Conservation (phyloP, 225 moss, liverwort and hornwort genomes). For the Polytrichum formosum region DNA sequence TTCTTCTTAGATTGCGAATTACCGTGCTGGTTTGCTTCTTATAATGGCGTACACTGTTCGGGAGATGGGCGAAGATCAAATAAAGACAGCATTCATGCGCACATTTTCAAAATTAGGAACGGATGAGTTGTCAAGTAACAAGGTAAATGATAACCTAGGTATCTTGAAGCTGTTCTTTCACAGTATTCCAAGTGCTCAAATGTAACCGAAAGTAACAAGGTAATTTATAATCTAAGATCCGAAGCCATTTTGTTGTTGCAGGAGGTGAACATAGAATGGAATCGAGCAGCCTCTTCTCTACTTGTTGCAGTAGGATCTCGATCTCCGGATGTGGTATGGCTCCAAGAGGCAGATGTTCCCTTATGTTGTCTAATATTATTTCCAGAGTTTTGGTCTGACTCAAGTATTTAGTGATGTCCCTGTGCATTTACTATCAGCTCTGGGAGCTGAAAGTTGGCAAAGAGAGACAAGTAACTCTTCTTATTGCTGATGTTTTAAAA, state of each 20-base stretch:
- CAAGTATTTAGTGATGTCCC: too few species aligned
- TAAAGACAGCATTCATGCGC: conserved; percentile 82
- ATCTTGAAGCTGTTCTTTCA: too few species aligned
- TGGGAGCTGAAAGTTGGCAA: too few species aligned
- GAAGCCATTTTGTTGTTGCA: conserved; percentile 20
- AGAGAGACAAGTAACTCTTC: too few species aligned
- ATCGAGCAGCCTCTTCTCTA: conserved; percentile 82
- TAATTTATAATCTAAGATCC: too few species aligned
- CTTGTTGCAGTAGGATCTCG: conserved; percentile 95
- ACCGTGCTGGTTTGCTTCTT: conserved; percentile 91
- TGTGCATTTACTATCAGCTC: too few species aligned
- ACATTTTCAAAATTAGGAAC: conserved; percentile 94
- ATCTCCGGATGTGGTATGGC: conserved; percentile 84
- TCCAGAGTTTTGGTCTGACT: too few species aligned
- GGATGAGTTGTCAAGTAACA: conserved; percentile 80
- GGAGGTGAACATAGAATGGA: conserved; percentile 91
- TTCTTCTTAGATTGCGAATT: conserved; percentile 36
- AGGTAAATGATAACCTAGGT: conserved; percentile 36
- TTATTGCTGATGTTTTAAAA: too few species aligned
- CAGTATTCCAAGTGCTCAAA: too few species aligned
- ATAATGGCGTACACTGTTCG: conserved; percentile 94
- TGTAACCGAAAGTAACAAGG: too few species aligned
- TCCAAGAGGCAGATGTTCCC: neutral
- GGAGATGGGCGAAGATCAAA: conserved; percentile 83
- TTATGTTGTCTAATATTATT: too few species aligned